A percentile compares a stretch with the other conserved stretches of the same genome.
Evolutionary conservation across 306 rosid species (phyloP).

Genomic region (Hippophae tibetana): DNA sequence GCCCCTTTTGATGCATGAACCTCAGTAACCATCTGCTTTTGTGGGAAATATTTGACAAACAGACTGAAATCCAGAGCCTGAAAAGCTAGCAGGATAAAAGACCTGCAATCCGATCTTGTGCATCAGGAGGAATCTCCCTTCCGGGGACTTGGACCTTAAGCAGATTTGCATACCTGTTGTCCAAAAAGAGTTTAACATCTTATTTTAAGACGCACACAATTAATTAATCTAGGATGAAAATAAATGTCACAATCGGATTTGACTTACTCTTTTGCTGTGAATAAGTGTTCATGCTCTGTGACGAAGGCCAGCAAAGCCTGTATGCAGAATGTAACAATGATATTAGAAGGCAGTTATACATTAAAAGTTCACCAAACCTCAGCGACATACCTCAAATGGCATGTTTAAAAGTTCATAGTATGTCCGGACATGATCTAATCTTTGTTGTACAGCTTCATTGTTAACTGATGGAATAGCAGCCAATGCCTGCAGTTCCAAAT

Average conservation of each 20-base stretch:
- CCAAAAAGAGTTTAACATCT: slow-evolving; percentile 20
- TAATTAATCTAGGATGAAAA: slow-evolving; percentile 5
- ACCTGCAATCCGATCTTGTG: slow-evolving; percentile 59
- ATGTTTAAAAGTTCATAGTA: slow-evolving; percentile 91
- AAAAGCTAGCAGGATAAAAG: slow-evolving; percentile 45
- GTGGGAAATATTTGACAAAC: neutral
- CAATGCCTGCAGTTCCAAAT: slow-evolving; percentile 60
- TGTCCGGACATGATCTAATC: slow-evolving; percentile 88
- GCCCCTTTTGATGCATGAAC: slow-evolving; percentile 8
- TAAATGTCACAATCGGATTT: slow-evolving; percentile 12
- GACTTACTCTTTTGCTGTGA: slow-evolving; percentile 69
- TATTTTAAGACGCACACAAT: slow-evolving; percentile 4
- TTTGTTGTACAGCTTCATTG: slow-evolving; percentile 76
- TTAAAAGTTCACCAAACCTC: slow-evolving; percentile 4
- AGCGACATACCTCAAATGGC: slow-evolving; percentile 87
- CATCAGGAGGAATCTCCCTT: slow-evolving; percentile 79
- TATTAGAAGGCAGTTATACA: slow-evolving; percentile 7
- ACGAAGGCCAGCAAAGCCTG: slow-evolving; percentile 95
- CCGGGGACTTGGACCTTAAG: slow-evolving; percentile 87
- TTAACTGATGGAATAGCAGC: slow-evolving; percentile 88
- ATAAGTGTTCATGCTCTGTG: slow-evolving; percentile 75
- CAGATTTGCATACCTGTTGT: slow-evolving; percentile 77
- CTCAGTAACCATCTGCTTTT: slow-evolving; percentile 9
- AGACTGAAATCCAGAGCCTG: slow-evolving; percentile 16
- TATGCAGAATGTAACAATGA: slow-evolving; percentile 20